Evolutionary conservation across 495 filamentous ascomycete genomes (phyloP), one percentile per base, ranked within the genome.

Genomic region (Bacidia gigantensis): DNA sequence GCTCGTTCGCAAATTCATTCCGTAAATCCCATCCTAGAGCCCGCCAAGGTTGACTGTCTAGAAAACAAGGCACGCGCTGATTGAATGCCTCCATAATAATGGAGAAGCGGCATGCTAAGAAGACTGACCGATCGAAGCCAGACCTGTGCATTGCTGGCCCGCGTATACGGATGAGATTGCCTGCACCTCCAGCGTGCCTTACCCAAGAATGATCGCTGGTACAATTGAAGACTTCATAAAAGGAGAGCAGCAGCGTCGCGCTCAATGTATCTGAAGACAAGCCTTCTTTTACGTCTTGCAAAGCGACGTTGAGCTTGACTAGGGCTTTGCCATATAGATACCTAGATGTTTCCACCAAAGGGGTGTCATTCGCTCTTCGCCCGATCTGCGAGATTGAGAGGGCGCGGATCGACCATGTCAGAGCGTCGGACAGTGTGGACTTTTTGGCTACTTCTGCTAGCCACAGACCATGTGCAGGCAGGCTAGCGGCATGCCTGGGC

Each of bases 191-290:
- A 3, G 65, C 65, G 56, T 70, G 67, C 42, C 60, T 60, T 3
- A 68, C 52, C 65, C 67, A 71, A 1, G 65, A 58, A 25, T 63
- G 41, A 11, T 56, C 42, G 18, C 56, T 59, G 22, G 64, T 70
- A 47, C 63, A 64, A 18, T 60, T 57, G 49, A 65, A 59, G 38
- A 67, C 59, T 50, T 70, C 67, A 46, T 64, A 70, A 11, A 69
- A 47, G 7, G 60, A 61, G 2, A 69, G 62, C 9, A 59, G 40
- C n/a, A 67, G 61, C 9, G 62, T 66, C 59, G 57, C 20, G 63
- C 58, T 11, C 60, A 58, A 11, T 50, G 53, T 51, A 20, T 67
- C 62, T 2, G 59, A 49, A 1, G 56, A 57, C 5, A 56, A 48
- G 38, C 64, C 58, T 17, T 46, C 40, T 9, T 24, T 26, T 21